Percentiles rank a stretch among this genome's conserved stretches.
Conservation (phyloP, 768 basidiomycete species). For the Leccinum boreale region DNA sequence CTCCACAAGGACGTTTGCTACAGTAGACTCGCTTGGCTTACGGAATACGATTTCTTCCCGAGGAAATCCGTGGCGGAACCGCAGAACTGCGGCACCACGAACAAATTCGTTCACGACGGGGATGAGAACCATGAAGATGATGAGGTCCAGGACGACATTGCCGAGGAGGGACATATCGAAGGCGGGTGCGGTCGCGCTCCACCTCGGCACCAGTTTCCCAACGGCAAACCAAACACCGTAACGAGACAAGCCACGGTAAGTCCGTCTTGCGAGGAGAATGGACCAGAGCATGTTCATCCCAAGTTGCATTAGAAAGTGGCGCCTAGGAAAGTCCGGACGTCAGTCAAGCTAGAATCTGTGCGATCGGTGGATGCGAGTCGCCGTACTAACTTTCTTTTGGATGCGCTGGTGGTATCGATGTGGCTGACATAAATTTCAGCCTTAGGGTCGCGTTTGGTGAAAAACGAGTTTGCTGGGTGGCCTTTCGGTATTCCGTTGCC, state of each 20-base stretch:
- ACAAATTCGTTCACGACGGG: slow-evolving; percentile 26
- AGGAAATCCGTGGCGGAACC: slow-evolving; percentile 28
- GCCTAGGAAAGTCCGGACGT: slow-evolving; percentile 13
- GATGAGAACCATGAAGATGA: slow-evolving; percentile 24
- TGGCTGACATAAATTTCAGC: slow-evolving; percentile 31
- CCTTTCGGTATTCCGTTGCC: slow-evolving; percentile 22
- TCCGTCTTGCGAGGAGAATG: slow-evolving; percentile 24
- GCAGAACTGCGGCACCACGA: slow-evolving; percentile 15
- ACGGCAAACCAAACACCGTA: slow-evolving; percentile 29
- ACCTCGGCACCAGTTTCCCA: slow-evolving; percentile 16
- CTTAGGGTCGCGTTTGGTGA: slow-evolving; percentile 14
- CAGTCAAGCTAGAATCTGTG: background rate
- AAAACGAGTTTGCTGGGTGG: slow-evolving; percentile 25
- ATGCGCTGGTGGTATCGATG: slow-evolving; percentile 18
- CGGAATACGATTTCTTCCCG: slow-evolving; percentile 29
- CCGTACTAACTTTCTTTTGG: slow-evolving; percentile 24
- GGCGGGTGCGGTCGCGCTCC: slow-evolving; percentile 13
- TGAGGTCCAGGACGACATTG: slow-evolving; percentile 22
- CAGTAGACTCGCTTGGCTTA: slow-evolving; percentile 26
- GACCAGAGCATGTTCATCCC: slow-evolving; percentile 26
- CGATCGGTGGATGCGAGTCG: background rate
- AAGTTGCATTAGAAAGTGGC: slow-evolving; percentile 25
- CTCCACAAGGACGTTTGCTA: slow-evolving; percentile 22
- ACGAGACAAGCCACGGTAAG: slow-evolving; percentile 21
- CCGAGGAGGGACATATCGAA: slow-evolving; percentile 21